These are phyloP conservation scores for Lentinula novae-zelandiae DNA, from an alignment of 1,284 basidiomycete genomes.

Conservation along the genomic window DNA sequence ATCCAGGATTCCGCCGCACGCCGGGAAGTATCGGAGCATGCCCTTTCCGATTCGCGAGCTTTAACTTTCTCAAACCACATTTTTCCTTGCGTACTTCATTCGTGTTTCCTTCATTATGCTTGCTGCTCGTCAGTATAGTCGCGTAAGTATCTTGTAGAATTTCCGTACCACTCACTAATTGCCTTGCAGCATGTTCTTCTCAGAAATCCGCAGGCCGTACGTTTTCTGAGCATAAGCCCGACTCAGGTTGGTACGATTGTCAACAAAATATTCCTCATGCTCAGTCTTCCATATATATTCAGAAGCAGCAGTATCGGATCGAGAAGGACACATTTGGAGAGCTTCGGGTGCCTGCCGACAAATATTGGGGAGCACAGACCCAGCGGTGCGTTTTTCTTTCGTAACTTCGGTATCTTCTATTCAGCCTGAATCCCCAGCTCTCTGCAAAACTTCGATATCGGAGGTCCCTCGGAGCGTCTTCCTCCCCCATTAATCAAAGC, in stretches of 20 bases:
- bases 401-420: not conserved
- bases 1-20: not conserved
- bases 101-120: not conserved
- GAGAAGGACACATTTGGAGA: constrained; percentile 92
- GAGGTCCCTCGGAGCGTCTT: constrained; percentile 89
- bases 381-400: constrained; percentile 63
- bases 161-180: not conserved
- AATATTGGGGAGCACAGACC: constrained; percentile 99
- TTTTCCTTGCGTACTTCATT: not conserved
- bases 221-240: constrained; percentile 8
- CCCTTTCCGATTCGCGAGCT: not conserved
- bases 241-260: not conserved
- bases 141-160: not conserved
- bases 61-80: not conserved
- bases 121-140: constrained; percentile 8
- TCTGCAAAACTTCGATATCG: constrained; percentile 98
- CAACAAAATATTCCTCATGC: not conserved
- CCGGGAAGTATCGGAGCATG: constrained; percentile 4
- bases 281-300: not conserved
- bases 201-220: constrained; percentile 7
- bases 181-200: constrained; percentile 1
- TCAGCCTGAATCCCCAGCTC: constrained; percentile 50
- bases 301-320: constrained; percentile 53
- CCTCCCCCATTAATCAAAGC: constrained; percentile 96
- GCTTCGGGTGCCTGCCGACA: constrained; percentile 89